Evolutionary conservation across 192 early-diverging fungal species (phyloP).

Genomic region (Chytriomyces confervae): DNA sequence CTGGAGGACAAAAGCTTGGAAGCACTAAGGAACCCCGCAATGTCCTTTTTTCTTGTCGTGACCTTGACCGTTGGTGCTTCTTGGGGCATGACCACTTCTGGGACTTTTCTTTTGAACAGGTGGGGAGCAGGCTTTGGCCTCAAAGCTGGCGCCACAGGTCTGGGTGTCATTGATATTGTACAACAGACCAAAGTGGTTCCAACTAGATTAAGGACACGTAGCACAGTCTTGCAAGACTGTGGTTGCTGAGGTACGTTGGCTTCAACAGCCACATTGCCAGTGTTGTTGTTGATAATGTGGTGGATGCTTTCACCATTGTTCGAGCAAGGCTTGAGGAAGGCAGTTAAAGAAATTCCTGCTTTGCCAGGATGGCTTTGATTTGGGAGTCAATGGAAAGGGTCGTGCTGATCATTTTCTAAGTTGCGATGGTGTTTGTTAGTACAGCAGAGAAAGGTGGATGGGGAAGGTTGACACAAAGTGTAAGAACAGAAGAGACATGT

Average conservation of each 20-base stretch:
- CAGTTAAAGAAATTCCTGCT: too few species aligned
- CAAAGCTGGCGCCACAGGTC: not conserved
- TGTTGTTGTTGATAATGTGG: not conserved
- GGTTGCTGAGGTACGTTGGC: too few species aligned
- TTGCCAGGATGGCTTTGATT: too few species aligned
- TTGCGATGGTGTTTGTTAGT: too few species aligned
- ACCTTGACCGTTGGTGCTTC: not conserved
- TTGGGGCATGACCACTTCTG: not conserved
- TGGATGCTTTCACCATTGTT: not conserved
- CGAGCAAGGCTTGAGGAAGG: not conserved
- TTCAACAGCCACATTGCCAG: not conserved
- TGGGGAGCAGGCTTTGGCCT: not conserved
- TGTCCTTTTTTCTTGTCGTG: slow-evolving; percentile 33
- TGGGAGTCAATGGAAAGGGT: too few species aligned
- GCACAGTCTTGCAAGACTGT: not conserved
- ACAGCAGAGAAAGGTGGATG: too few species aligned
- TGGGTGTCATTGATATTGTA: not conserved
- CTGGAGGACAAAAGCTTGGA: not conserved
- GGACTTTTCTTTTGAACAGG: not conserved
- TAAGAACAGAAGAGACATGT: too few species aligned
- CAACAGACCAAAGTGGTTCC: not conserved
- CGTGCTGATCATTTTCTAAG: too few species aligned
- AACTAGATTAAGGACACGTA: not conserved
- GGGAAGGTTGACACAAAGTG: too few species aligned
- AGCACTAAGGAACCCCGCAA: slow-evolving; percentile 44